A percentile compares a stretch with the other conserved stretches of the same genome.
Conservation (phyloP, 1,284 basidiomycete genomes). For the Serendipita sp. region DNA sequence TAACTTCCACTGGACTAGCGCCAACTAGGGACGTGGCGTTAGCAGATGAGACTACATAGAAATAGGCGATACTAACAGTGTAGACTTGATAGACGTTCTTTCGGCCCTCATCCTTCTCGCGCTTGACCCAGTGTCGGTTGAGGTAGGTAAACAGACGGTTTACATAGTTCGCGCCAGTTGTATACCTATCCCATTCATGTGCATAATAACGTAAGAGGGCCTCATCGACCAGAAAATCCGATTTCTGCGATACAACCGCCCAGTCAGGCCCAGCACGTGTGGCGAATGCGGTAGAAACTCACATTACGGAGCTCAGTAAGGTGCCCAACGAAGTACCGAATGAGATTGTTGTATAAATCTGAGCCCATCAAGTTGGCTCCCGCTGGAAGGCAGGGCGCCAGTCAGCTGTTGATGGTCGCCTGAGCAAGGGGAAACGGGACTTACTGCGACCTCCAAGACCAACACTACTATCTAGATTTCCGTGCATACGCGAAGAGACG, state of each 20-base stretch:
- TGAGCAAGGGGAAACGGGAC: constrained; percentile 17
- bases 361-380: constrained; percentile 92
- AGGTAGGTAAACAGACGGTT: constrained; percentile 93
- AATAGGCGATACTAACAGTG: constrained; percentile 50
- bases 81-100: constrained; percentile 94
- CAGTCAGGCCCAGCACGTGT: constrained; percentile 7
- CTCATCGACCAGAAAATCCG: constrained; percentile 72
- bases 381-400: constrained; percentile 31
- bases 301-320: constrained; percentile 53
- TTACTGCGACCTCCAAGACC: constrained; percentile 44
- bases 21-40: constrained; percentile 42
- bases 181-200: constrained; percentile 90
- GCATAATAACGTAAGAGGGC: constrained; percentile 86
- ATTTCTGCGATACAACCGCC: constrained; percentile 35
- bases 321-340: constrained; percentile 71
- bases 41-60: background rate
- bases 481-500: constrained; percentile 77
- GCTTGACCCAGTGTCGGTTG: constrained; percentile 98
- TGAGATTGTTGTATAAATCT: constrained; percentile 84
- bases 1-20: constrained; percentile 89
- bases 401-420: constrained; percentile 13
- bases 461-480: constrained; percentile 32
- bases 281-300: constrained; percentile 22
- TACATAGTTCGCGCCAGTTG: constrained; percentile 90
- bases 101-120: constrained; percentile 93